Percentiles rank a stretch among this genome's conserved stretches.
These are phyloP conservation scores for Suaeda aralocaspica DNA, from an alignment of 148 eudicot species.

Conservation along the genomic window DNA sequence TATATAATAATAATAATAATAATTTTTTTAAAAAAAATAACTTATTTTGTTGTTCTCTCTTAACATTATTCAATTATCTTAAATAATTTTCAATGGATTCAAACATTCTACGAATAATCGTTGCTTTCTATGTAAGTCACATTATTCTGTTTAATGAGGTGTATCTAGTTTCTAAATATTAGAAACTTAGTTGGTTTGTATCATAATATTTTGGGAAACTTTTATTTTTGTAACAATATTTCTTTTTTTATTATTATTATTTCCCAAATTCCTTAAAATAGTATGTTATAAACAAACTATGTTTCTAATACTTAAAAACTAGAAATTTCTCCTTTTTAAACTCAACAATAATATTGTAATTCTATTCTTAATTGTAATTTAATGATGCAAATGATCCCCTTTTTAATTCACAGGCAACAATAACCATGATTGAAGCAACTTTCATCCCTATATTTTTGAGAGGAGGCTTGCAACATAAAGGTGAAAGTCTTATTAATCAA, in stretches of 20 bases:
- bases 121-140: conserved; percentile 13
- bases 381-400: neutral
- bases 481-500: neutral
- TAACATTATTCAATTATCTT: neutral
- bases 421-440: neutral
- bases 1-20: neutral
- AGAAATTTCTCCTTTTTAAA: neutral
- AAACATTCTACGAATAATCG: neutral
- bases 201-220: too few species aligned
- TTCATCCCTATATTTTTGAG: neutral
- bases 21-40: neutral
- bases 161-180: too few species aligned
- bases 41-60: neutral
- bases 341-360: neutral
- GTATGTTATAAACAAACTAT: too few species aligned
- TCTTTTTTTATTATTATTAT: too few species aligned
- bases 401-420: neutral
- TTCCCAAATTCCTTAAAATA: too few species aligned
- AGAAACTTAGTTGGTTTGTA: too few species aligned
- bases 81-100: neutral
- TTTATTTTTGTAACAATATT: too few species aligned
- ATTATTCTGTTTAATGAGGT: too few species aligned
- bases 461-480: neutral
- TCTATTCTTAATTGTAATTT: neutral
- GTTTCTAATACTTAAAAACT: too few species aligned